A percentile compares a stretch with the other conserved stretches of the same genome.
These are phyloP conservation scores for Chytriomyces hyalinus DNA, from an alignment of 192 early-diverging fungal genomes.

Conservation along the genomic window DNA sequence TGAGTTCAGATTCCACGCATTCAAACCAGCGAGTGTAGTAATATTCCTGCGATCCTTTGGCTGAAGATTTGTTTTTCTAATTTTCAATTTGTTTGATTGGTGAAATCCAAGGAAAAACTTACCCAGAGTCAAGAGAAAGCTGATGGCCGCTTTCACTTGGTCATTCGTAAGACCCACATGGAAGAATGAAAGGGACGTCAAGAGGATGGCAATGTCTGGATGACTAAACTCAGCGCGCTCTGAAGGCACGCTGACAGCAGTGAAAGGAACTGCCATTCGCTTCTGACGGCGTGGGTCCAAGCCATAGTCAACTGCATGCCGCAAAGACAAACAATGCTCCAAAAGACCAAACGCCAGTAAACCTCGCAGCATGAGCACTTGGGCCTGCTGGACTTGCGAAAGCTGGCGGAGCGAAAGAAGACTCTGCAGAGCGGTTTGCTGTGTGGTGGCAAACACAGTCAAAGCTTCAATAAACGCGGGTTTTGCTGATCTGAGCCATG, in stretches of 20 bases:
- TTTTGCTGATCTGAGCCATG: not conserved
- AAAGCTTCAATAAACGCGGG: too few species aligned
- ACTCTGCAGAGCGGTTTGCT: too few species aligned
- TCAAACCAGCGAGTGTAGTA: conserved; percentile 18
- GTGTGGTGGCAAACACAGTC: too few species aligned
- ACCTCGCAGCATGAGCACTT: conserved; percentile 26
- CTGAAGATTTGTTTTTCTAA: not conserved
- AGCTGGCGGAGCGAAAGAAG: not conserved
- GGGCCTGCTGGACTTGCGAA: not conserved
- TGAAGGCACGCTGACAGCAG: conserved; percentile 24
- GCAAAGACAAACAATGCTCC: conserved; percentile 27
- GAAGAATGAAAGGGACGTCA: conserved; percentile 31
- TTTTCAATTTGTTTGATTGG: not conserved
- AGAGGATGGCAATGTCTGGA: conserved; percentile 18
- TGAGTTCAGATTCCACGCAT: not conserved
- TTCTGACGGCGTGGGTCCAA: conserved; percentile 3
- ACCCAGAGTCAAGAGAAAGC: not conserved
- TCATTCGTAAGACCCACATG: conserved; percentile 22
- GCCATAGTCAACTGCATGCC: conserved; percentile 30
- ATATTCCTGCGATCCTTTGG: conserved; percentile 3
- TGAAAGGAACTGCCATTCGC: conserved; percentile 35
- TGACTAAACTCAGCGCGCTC: conserved; percentile 31
- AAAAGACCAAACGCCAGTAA: conserved; percentile 25
- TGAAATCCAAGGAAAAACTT: not conserved
- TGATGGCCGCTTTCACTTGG: conserved; percentile 7